Evolutionary conservation across 768 basidiomycete species (phyloP), one percentile per base, ranked within the genome.

Genomic region (Dioszegia hungarica): DNA sequence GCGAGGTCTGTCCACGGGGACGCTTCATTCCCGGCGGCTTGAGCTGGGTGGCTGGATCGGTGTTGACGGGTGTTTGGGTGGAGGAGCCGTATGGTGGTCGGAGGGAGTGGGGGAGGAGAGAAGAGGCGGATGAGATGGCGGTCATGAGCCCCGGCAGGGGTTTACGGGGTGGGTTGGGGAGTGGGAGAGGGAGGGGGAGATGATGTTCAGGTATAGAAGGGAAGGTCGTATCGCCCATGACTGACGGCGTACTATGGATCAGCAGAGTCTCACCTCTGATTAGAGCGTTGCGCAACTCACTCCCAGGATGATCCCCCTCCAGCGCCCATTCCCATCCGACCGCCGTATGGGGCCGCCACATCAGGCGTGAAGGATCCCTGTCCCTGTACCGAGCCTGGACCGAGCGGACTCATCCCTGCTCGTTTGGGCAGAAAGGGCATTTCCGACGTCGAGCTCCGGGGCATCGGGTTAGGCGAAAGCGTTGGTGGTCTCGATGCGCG

Each of bases 11-110:
- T 19, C 59, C 69, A 50, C 69, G 45, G 33, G 69, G 62, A 22
- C 69, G 57, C 41, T 71, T 71, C 69, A 71, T 66, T 1, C 66
- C 69, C 14, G 69, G 69, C 10, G 60, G 60, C 49, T 62, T 63
- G 12, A 56, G 36, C 12, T 63, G 50, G 17, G 54, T 17, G 51
- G 25, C 15, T 43, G 40, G 40, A 40, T 34, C 33, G 51, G 51
- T 38, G 29, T 53, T 56, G 20, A 57, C 28, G 14, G 60, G 57
- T 15, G 63, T 65, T 12, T 60, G 50, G 31, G 56, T 39, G 27
- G 54, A 52, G 1, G 62, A 38, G 34, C n/a, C 15, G n/a, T 45
- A 36, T 14, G 53, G 24, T 4, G 55, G 51, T n/a, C 67, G 61
- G 19, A 68, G 48, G 14, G 60, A 60, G 1, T 59, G 36, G n/a